A percentile compares a stretch with the other conserved stretches of the same genome.
These are phyloP conservation scores for Plasmodium billcollinsi DNA, from an alignment of 169 alveolate species.

Conservation along the genomic window DNA sequence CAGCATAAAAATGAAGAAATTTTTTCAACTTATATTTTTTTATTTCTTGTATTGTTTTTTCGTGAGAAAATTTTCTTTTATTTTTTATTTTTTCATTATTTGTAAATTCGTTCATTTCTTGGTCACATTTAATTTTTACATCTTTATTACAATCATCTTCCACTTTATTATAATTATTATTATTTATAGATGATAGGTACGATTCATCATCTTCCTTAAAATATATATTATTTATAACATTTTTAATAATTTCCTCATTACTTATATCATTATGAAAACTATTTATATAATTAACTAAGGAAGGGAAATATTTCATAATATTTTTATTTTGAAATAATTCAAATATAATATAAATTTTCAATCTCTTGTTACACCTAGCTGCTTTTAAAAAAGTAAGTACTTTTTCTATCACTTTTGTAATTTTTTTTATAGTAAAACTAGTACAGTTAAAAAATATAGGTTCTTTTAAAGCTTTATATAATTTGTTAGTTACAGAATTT, in stretches of 20 bases:
- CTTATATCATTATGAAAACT: conserved; percentile 12
- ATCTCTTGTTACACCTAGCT: conserved; percentile 40
- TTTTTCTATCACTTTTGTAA: conserved; percentile 18
- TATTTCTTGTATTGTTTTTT: too few relatives aligned
- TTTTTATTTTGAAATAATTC: conserved; percentile 45
- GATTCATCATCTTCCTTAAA: not conserved
- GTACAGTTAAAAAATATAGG: conserved; percentile 8
- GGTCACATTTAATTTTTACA: not conserved
- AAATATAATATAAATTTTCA: conserved; percentile 36
- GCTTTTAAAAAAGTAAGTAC: conserved; percentile 19
- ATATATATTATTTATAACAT: conserved; percentile 15
- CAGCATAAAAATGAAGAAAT: conserved; percentile 1
- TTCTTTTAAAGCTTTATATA: conserved; percentile 23
- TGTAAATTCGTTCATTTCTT: not conserved
- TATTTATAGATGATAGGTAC: not conserved
- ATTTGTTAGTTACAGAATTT: not conserved
- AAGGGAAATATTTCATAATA: conserved; percentile 38
- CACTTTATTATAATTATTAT: not conserved
- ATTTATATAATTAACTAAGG: conserved; percentile 9
- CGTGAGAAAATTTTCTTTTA: not conserved
- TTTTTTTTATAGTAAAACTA: not conserved
- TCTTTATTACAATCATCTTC: not conserved
- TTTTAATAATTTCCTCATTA: conserved; percentile 28
- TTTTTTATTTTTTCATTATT: not conserved
- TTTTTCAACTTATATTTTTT: not conserved